These are phyloP conservation scores for Collybiopsis luxurians DNA, from an alignment of 768 basidiomycete genomes.

Conservation along the genomic window DNA sequence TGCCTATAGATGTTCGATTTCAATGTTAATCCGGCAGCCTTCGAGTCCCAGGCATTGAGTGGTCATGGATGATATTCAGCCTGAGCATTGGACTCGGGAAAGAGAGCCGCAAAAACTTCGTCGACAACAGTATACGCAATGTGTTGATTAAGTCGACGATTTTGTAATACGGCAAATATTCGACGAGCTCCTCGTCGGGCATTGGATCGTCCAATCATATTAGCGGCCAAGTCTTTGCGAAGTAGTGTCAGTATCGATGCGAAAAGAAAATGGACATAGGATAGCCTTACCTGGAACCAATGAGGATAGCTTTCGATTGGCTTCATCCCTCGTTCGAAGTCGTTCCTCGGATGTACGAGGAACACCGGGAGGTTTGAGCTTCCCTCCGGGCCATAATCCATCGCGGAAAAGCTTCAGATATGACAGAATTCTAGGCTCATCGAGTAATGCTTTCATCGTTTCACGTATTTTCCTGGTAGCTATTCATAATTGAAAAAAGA, in stretches of 20 bases:
- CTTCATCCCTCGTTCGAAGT: slow-evolving; percentile 75
- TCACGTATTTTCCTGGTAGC: slow-evolving; percentile 91
- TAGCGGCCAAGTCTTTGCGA: slow-evolving; percentile 81
- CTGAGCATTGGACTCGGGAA: slow-evolving; percentile 44
- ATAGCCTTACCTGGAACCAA: slow-evolving; percentile 90
- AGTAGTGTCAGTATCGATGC: not conserved
- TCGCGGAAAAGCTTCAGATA: slow-evolving; percentile 69
- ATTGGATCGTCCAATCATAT: slow-evolving; percentile 97
- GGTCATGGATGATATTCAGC: slow-evolving; percentile 7
- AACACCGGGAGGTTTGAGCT: slow-evolving; percentile 52
- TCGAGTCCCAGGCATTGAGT: not conserved
- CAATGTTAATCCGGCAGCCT: too few relatives aligned
- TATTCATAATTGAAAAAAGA: not conserved
- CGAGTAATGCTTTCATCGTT: slow-evolving; percentile 58
- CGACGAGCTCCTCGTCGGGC: slow-evolving; percentile 89
- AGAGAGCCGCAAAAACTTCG: slow-evolving; percentile 72
- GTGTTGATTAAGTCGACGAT: slow-evolving; percentile 92
- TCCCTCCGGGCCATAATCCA: slow-evolving; percentile 83
- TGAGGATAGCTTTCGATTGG: slow-evolving; percentile 85
- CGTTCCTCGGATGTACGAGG: slow-evolving; percentile 85
- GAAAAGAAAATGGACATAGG: not conserved
- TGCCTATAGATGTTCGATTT: too few relatives aligned
- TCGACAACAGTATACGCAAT: slow-evolving; percentile 86
- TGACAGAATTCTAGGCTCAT: slow-evolving; percentile 67
- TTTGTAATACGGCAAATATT: slow-evolving; percentile 93